Percentiles rank a stretch among this genome's conserved stretches.
Evolutionary conservation across 257 asterid genomes (phyloP).

Genomic region (Salvia miltiorrhiza): DNA sequence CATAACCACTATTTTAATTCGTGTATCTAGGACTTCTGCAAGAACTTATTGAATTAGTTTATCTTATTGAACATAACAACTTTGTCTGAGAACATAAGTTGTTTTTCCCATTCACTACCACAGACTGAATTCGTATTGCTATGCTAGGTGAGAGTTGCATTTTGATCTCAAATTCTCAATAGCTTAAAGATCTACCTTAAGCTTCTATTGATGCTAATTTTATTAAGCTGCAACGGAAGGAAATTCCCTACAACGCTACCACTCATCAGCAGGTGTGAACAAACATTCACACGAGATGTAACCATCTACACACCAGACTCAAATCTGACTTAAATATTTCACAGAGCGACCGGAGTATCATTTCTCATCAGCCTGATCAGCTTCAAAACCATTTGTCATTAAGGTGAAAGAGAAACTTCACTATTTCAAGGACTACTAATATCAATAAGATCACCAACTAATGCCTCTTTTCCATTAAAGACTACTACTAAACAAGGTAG

Average conservation of each 20-base stretch:
- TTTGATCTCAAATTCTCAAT: neutral
- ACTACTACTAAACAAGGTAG: neutral
- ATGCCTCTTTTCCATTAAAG: neutral
- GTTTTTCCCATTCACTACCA: neutral
- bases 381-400: neutral
- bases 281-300: neutral
- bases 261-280: neutral
- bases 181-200: neutral
- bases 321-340: neutral
- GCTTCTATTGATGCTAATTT: neutral
- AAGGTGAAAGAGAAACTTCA: neutral
- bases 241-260: neutral
- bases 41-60: neutral
- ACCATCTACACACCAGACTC: neutral
- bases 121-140: neutral
- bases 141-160: neutral
- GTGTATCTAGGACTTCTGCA: neutral
- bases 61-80: neutral
- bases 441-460: neutral
- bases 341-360: neutral
- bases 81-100: neutral
- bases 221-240: neutral
- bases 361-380: neutral
- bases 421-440: neutral
- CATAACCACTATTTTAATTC: neutral